These are phyloP conservation scores for Candida boidinii DNA, from an alignment of 805 yeast species.

Conservation along the genomic window DNA sequence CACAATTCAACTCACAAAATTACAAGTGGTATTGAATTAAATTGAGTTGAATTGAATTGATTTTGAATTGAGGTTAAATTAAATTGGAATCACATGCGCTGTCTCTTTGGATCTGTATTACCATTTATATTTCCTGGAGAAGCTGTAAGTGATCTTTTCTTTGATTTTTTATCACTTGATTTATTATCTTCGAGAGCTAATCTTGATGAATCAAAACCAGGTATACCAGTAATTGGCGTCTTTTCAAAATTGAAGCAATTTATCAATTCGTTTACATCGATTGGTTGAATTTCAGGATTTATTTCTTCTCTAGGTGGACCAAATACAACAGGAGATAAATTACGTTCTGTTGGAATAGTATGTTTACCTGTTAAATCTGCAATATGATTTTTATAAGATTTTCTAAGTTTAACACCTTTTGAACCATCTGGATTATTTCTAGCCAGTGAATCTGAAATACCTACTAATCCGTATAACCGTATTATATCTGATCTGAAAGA, in stretches of 20 bases:
- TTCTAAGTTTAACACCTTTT: conserved; percentile 86
- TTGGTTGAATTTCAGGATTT: conserved; percentile 31
- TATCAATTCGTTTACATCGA: conserved; percentile 41
- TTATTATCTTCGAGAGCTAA: conserved; percentile 54
- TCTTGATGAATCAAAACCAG: conserved; percentile 64
- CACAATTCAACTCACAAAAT: no score
- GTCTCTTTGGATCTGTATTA: conserved; percentile 17
- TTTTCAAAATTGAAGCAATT: conserved; percentile 52
- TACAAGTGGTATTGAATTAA: no score
- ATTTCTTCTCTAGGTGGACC: conserved; percentile 29
- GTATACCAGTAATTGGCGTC: conserved; percentile 61
- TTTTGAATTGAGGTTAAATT: no score
- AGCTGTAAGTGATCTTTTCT: conserved; percentile 17
- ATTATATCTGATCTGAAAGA: conserved; percentile 71
- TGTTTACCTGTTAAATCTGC: conserved; percentile 79
- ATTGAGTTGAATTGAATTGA: no score
- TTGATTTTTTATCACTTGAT: conserved; percentile 12
- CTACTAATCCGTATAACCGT: conserved; percentile 55
- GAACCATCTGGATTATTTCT: conserved; percentile 82
- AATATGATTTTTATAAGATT: conserved; percentile 91
- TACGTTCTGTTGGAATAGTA: conserved; percentile 43
- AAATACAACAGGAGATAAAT: conserved; percentile 29
- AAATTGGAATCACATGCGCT: conserved; percentile 26
- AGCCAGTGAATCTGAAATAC: conserved; percentile 72
- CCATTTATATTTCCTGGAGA: conserved; percentile 9